Base-by-base conservation (phyloP, 805 yeast genomes). In the Suhomyces vadensis region DNA sequence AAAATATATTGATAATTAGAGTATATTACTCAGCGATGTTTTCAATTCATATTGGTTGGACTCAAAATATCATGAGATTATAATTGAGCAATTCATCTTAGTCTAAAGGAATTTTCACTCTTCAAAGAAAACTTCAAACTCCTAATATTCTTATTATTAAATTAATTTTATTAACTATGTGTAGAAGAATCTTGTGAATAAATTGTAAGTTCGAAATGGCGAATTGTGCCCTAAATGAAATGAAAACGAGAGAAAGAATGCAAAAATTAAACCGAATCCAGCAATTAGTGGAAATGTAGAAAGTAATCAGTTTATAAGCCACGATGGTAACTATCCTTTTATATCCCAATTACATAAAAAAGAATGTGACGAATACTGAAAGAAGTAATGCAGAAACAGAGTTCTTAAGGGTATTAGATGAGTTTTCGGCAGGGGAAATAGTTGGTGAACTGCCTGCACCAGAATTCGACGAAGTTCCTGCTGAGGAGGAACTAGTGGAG, bases 181-280 rank as follows among this genome's bases (percentile, higher is more conserved):
- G n/a, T n/a, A n/a, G n/a, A n/a, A n/a, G n/a, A n/a, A n/a, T n/a
- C n/a, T n/a, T n/a, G n/a, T n/a, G n/a, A n/a, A n/a, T n/a, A n/a
- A n/a, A n/a, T n/a, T n/a, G n/a, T n/a, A n/a, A n/a, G n/a, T n/a
- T n/a, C n/a, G n/a, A n/a, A n/a, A n/a, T n/a, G n/a, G n/a, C n/a
- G n/a, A n/a, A n/a, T n/a, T 55, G 7, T 49, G 39, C n/a, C 10
- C 31, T 9, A 33, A 47, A 41, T 10, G 45, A 51, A 27, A 56
- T 44, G 41, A 44, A 48, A 14, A 61, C 65, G 25, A 57, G 23
- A 13, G 49, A 22, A 25, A 58, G 27, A 22, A 43, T 43, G 14
- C 58, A 31, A n/a, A 54, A 41, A 16, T 8, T 24, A 10, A n/a
- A n/a, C n/a, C 31, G n/a, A 17, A 27, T 4, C 13, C 36, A 31